Evolutionary conservation across 768 basidiomycete genomes (phyloP).

Genomic region (Mycena haematopus): DNA sequence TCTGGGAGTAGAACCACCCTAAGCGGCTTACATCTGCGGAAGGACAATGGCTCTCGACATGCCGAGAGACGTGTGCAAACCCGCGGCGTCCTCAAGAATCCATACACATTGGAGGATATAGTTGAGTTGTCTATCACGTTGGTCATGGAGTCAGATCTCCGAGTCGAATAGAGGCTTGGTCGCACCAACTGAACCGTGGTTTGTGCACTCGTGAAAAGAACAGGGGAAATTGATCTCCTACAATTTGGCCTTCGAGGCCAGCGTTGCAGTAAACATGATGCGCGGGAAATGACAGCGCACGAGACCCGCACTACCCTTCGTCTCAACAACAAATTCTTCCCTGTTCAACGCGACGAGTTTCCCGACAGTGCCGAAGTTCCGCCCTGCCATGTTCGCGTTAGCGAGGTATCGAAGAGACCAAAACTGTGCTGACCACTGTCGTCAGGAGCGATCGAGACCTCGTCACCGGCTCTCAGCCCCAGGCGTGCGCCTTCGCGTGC

Average conservation of each 20-base stretch:
- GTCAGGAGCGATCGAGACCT: conserved; percentile 51
- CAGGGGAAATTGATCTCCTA: too few relatives aligned
- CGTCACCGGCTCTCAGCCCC: conserved; percentile 43
- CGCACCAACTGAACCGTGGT: too few relatives aligned
- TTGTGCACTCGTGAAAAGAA: too few relatives aligned
- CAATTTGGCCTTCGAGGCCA: too few relatives aligned
- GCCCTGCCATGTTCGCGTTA: too few relatives aligned
- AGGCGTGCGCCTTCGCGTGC: conserved; percentile 49
- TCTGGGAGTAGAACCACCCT: conserved; percentile 17
- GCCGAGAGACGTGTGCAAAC: too few relatives aligned
- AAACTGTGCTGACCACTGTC: conserved; percentile 47
- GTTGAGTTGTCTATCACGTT: too few relatives aligned
- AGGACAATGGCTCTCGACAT: conserved; percentile 23
- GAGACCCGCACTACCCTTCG: conserved; percentile 44
- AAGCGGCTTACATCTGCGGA: conserved; percentile 22
- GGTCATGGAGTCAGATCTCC: too few relatives aligned
- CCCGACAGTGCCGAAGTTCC: conserved; percentile 52
- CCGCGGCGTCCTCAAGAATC: too few relatives aligned
- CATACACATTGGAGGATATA: too few relatives aligned
- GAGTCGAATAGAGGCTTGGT: too few relatives aligned
- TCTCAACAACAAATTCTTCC: conserved; percentile 58
- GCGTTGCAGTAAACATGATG: conserved; percentile 42
- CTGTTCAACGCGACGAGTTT: conserved; percentile 55
- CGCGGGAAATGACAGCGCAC: conserved; percentile 63
- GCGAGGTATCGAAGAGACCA: too few relatives aligned